Base-by-base conservation (phyloP, 495 filamentous ascomycete species). In the Daldinia bambusicola region DNA sequence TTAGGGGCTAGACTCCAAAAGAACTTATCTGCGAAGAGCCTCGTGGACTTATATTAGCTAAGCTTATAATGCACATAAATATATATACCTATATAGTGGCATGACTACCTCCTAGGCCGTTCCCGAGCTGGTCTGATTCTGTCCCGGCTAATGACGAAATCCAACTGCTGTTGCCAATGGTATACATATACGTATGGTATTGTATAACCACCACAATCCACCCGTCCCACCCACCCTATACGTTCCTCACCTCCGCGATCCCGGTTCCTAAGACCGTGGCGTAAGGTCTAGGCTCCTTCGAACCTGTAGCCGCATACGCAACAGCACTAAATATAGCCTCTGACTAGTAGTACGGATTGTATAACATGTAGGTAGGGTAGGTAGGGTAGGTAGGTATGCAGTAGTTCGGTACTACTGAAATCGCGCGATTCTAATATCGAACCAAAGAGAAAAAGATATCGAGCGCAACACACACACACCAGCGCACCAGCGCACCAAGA, bases 21-120 rank as follows among this genome's bases (percentile, higher is more conserved):
- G 9, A 30, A 32, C 59, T 32, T 45, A 12, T 18, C 43, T 16
- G 20, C 45, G 30, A 51, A 50, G 45, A 52, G 59, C 59, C 36
- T 45, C 45, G 10, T 36, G 37, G 32, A 26, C 26, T 14, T 6
- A 53, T 53, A 53, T 53, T 32, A 53, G 32, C 50, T 22, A n/a
- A 63, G 48, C 34, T 53, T 48, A 20, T 53, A 30, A 63, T 26
- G 48, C 37, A 53, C 18, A 41, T 38, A 53, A 63, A 52, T 37
- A 37, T 63, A 37, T 63, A 63, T 37, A 52, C 22, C 26, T 63
- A 37, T 63, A 63, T 37, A 50, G 40, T 31, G 50, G 10, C 34
- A 14, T 43, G 34, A 20, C 8, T 16, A 63, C 14, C 60, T 26
- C 14, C 60, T 26, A 26, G 26, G 26, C 26, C 26, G 26, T 3